A percentile compares a stretch with the other conserved stretches of the same genome.
Evolutionary conservation across 2,329 filamentous ascomycete genomes (phyloP).

Genomic region (Colletotrichum sojae): DNA sequence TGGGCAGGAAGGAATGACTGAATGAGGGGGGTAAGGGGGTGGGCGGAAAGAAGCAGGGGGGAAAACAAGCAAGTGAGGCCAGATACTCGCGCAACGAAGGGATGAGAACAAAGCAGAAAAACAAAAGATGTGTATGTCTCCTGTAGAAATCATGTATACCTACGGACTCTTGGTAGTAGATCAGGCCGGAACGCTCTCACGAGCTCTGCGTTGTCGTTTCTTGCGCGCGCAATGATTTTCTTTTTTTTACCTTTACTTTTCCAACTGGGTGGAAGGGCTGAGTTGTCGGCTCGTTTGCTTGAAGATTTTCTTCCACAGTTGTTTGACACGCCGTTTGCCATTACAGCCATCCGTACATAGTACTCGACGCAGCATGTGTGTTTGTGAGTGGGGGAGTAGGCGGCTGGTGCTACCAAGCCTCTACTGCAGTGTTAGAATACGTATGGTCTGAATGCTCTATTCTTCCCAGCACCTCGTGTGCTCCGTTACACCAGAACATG

Average conservation of each 20-base stretch:
- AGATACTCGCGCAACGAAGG: constrained; percentile 37
- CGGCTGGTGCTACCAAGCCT: too few species aligned
- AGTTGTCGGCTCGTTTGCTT: constrained; percentile 16
- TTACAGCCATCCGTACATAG: background rate
- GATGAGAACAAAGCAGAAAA: constrained; percentile 30
- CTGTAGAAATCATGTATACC: constrained; percentile 40
- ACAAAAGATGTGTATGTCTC: constrained; percentile 20
- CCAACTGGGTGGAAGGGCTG: constrained; percentile 5
- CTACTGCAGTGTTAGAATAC: background rate
- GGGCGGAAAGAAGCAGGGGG: constrained; percentile 3
- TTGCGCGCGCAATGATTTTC: background rate
- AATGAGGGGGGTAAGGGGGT: constrained; percentile 11
- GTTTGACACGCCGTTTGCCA: background rate
- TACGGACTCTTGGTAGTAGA: constrained; percentile 37
- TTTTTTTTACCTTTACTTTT: background rate
- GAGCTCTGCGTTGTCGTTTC: constrained; percentile 38
- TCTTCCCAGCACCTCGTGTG: constrained; percentile 1
- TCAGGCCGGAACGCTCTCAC: constrained; percentile 44
- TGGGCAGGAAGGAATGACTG: constrained; percentile 16
- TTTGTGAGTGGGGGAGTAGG: too few species aligned
- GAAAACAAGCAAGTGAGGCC: constrained; percentile 23
- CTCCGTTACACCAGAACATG: constrained; percentile 8
- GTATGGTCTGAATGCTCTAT: background rate
- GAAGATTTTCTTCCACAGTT: background rate
- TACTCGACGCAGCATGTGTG: background rate